Evolutionary conservation across 495 filamentous ascomycete genomes (phyloP).

Genomic region (Rhypophila decipiens): DNA sequence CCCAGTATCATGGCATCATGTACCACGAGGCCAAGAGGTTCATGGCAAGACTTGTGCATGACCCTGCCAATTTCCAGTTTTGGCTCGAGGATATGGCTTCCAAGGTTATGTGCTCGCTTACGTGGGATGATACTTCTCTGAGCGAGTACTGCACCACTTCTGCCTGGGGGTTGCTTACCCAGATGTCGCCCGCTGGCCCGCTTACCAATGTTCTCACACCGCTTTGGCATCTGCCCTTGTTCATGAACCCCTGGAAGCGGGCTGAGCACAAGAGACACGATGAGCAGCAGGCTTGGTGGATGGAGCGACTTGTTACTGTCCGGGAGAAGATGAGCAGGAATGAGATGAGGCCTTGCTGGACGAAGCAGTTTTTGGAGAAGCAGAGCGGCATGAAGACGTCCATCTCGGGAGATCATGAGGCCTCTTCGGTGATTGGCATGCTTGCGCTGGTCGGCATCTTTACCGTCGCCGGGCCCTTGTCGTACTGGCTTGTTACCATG

Average conservation of each 20-base stretch:
- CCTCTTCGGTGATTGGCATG: constrained; percentile 35
- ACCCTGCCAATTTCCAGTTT: constrained; percentile 32
- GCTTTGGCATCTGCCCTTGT: constrained; percentile 31
- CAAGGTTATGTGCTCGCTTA: constrained; percentile 36
- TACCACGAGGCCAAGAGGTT: constrained; percentile 36
- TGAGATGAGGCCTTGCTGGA: constrained; percentile 29
- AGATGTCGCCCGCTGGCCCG: constrained; percentile 40
- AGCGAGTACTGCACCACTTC: constrained; percentile 30
- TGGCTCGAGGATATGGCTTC: constrained; percentile 36
- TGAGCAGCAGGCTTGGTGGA: constrained; percentile 36
- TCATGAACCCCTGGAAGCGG: constrained; percentile 35
- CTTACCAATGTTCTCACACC: constrained; percentile 38
- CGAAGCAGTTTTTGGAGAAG: constrained; percentile 30
- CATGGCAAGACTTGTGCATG: constrained; percentile 27
- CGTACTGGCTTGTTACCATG: constrained; percentile 37
- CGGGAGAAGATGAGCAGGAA: constrained; percentile 18
- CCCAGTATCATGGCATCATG: constrained; percentile 31
- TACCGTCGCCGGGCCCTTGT: constrained; percentile 35
- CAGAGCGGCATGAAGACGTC: constrained; percentile 26
- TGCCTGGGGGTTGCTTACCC: constrained; percentile 33
- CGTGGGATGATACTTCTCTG: constrained; percentile 31
- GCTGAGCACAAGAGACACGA: constrained; percentile 35
- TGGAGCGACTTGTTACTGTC: constrained; percentile 19
- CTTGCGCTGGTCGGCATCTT: constrained; percentile 39
- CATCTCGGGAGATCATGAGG: constrained; percentile 33